Conservation (phyloP, 179 eudicot species). For the Silene vulgaris region DNA sequence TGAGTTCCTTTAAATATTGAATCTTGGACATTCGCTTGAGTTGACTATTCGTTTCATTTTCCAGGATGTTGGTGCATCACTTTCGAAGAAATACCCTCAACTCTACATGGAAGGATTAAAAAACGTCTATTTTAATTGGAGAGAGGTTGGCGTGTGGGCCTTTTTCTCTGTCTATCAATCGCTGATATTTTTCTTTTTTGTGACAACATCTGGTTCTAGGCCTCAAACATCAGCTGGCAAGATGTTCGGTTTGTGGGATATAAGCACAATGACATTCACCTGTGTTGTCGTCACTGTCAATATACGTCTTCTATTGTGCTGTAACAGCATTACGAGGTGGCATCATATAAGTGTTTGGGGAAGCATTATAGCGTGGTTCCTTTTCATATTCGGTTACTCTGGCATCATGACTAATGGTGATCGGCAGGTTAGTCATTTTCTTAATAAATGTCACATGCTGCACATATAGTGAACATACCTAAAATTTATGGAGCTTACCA, state of each 20-base stretch:
- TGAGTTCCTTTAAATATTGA: not conserved
- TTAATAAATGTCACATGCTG: not conserved
- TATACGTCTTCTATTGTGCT: slow-evolving; percentile 86
- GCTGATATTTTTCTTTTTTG: slow-evolving; percentile 58
- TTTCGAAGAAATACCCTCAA: slow-evolving; percentile 85
- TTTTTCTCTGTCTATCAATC: slow-evolving; percentile 82
- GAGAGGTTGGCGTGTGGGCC: slow-evolving; percentile 60
- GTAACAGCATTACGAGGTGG: slow-evolving; percentile 81
- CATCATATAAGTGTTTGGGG: slow-evolving; percentile 87
- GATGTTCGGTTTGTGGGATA: slow-evolving; percentile 94
- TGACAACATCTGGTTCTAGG: slow-evolving; percentile 43
- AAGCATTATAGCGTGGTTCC: slow-evolving; percentile 76
- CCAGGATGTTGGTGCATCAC: slow-evolving; percentile 92
- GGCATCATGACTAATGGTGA: slow-evolving; percentile 48
- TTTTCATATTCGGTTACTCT: slow-evolving; percentile 68
- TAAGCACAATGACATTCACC: slow-evolving; percentile 90
- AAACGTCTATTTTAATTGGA: slow-evolving; percentile 68
- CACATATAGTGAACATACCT: slow-evolving; percentile 3
- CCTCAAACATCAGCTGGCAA: slow-evolving; percentile 79
- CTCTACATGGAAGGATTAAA: slow-evolving; percentile 84
- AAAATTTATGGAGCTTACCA: not conserved
- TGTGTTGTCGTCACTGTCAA: slow-evolving; percentile 79
- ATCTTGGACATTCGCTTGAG: not conserved
- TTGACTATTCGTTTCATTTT: slow-evolving; percentile 11
- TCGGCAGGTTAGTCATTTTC: slow-evolving; percentile 43